phyloP scores from a whole-genome alignment of 192 early-diverging fungal genomes.

The Backusella mclennaniae region DNA sequence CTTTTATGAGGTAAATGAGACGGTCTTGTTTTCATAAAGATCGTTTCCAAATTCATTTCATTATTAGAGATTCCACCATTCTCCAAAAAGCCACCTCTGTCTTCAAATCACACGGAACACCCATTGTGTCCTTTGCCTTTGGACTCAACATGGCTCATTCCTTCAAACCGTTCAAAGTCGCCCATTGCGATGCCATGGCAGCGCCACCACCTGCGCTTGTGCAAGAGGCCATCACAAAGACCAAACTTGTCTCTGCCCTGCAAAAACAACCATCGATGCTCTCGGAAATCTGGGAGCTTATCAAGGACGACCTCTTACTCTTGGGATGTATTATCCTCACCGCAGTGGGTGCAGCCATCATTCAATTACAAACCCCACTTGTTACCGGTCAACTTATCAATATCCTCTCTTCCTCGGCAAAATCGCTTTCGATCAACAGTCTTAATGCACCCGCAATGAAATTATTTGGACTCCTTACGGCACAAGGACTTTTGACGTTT shows the following conservation, averaged over 20 bases:
- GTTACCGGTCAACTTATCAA: slow-evolving; percentile 62
- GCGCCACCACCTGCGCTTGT: background rate
- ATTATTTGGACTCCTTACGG: slow-evolving; percentile 51
- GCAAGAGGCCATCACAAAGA: background rate
- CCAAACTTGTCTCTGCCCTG: background rate
- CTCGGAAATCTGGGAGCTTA: slow-evolving; percentile 39
- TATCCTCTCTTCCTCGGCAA: slow-evolving; percentile 44
- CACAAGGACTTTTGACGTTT: slow-evolving; percentile 59
- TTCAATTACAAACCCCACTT: slow-evolving; percentile 52
- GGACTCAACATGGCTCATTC: background rate
- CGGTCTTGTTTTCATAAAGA: background rate
- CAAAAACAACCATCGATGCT: background rate
- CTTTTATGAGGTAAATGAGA: background rate
- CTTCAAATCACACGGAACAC: background rate
- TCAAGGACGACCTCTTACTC: slow-evolving; percentile 54
- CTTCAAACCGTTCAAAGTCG: background rate
- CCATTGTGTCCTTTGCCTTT: background rate
- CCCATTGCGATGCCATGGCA: background rate
- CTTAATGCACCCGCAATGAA: slow-evolving; percentile 43
- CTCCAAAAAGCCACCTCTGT: background rate
- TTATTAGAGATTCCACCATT: background rate
- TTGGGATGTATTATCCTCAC: slow-evolving; percentile 51
- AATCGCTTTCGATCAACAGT: background rate
- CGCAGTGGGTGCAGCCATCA: slow-evolving; percentile 54
- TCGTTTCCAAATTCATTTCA: background rate